Percentiles rank a stretch among this genome's conserved stretches.
These are phyloP conservation scores for Leishmania amazonensis DNA, from an alignment of 208 protist genomes.

Conservation along the genomic window DNA sequence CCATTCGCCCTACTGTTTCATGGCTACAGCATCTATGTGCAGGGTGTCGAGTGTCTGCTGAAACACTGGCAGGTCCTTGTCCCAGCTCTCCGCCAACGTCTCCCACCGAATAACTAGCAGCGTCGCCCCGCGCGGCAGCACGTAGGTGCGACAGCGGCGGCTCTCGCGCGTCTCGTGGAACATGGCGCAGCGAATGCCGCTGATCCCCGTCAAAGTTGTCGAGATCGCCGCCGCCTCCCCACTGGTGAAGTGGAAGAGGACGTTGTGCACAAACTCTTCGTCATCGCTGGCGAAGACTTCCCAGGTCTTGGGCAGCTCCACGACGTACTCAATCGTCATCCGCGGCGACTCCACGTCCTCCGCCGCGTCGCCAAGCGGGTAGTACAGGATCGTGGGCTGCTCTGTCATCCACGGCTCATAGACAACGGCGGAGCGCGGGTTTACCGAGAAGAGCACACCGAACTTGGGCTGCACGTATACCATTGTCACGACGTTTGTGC, in stretches of 20 bases:
- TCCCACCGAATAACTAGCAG: constrained; percentile 63
- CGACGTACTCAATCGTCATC: constrained; percentile 38
- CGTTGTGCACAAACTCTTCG: constrained; percentile 63
- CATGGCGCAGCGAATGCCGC: constrained; percentile 46
- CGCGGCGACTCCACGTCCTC: constrained; percentile 17
- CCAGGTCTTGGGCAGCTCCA: constrained; percentile 49
- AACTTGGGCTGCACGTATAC: constrained; percentile 48
- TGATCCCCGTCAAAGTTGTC: constrained; percentile 42
- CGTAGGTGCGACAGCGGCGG: constrained; percentile 57
- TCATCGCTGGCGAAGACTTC: constrained; percentile 38
- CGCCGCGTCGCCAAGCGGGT: constrained; percentile 42
- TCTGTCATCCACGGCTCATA: constrained; percentile 55
- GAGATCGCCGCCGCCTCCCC: constrained; percentile 36
- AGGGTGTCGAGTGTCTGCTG: constrained; percentile 68
- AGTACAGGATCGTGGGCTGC: constrained; percentile 49
- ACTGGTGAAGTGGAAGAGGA: constrained; percentile 64
- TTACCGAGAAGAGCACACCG: constrained; percentile 58
- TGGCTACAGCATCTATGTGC: constrained; percentile 40
- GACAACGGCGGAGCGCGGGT: constrained; percentile 37
- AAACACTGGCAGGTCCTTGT: constrained; percentile 41
- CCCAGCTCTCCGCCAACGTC: constrained; percentile 40
- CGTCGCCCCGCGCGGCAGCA: constrained; percentile 38
- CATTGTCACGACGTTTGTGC: constrained; percentile 27
- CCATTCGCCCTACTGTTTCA: constrained; percentile 3
- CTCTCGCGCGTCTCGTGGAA: constrained; percentile 51